Conservation (phyloP, 2,329 filamentous ascomycete genomes). For the Trichoderma sp. region DNA sequence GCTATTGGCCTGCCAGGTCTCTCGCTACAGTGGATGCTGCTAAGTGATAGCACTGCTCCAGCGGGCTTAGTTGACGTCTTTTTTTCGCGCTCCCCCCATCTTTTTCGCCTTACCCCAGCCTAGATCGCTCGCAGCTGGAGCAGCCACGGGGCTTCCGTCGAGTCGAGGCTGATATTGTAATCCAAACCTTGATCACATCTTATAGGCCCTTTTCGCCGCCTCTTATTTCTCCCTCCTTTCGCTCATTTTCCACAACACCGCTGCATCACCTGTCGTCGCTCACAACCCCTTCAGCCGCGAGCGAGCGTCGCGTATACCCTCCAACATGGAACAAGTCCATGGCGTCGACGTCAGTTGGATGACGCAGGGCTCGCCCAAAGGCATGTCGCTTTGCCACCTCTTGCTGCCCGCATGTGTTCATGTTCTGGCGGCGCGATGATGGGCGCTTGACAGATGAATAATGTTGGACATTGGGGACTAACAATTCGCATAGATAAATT, state of each 20-base stretch:
- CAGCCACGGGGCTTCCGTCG: slow-evolving; percentile 16
- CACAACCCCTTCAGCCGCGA: not conserved
- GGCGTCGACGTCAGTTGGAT: slow-evolving; percentile 91
- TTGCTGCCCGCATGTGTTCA: slow-evolving; percentile 19
- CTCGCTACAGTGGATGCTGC: slow-evolving; percentile 14
- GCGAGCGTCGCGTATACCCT: slow-evolving; percentile 26
- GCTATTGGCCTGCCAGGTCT: slow-evolving; percentile 24
- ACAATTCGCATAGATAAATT: slow-evolving; percentile 38
- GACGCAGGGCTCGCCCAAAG: slow-evolving; percentile 78
- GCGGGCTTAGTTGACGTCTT: slow-evolving; percentile 19
- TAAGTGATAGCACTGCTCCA: slow-evolving; percentile 6
- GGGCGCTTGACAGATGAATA: not conserved
- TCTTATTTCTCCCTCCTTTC: not conserved
- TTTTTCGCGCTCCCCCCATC: slow-evolving; percentile 3
- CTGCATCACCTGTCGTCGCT: not conserved
- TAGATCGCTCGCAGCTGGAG: slow-evolving; percentile 26
- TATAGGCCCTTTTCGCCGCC: slow-evolving; percentile 10
- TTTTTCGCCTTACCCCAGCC: slow-evolving; percentile 28
- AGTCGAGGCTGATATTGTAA: slow-evolving; percentile 21
- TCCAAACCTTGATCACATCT: not conserved
- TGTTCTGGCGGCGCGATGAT: slow-evolving; percentile 7
- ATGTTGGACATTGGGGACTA: not conserved
- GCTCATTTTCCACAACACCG: slow-evolving; percentile 4
- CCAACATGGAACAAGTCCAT: slow-evolving; percentile 76
- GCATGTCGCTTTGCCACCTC: slow-evolving; percentile 51